These are phyloP conservation scores for Xylariaceae sp. DNA, from an alignment of 2,329 filamentous ascomycete genomes.

Conservation along the genomic window DNA sequence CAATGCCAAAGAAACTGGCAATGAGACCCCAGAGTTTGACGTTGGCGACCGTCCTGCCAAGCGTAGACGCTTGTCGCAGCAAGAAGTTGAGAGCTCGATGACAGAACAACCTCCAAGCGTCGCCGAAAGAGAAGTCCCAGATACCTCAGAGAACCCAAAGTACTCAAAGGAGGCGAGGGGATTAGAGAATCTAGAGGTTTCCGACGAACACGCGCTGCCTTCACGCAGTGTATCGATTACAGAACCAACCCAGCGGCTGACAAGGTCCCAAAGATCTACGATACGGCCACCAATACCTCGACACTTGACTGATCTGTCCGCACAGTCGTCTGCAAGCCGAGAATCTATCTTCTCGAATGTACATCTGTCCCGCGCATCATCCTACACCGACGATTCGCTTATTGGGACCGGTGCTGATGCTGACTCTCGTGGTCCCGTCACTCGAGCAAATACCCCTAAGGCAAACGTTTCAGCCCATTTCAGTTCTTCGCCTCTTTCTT, in stretches of 20 bases:
- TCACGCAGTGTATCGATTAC: no score
- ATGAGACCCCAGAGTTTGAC: conserved; percentile 18
- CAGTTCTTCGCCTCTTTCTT: conserved; percentile 54
- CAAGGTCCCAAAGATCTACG: conserved; percentile 3
- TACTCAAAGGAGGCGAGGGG: no score
- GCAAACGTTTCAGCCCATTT: conserved; percentile 17
- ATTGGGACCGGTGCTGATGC: conserved; percentile 1
- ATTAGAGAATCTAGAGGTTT: no score
- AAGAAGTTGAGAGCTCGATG: conserved; percentile 2
- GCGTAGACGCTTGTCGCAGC: conserved; percentile 18
- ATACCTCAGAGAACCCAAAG: neutral
- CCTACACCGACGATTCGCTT: conserved; percentile 23
- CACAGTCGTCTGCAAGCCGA: conserved; percentile 18
- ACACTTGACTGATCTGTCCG: conserved; percentile 19
- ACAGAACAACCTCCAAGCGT: conserved; percentile 1
- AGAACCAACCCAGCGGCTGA: no score
- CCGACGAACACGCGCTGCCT: no score
- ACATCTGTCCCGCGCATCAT: conserved; percentile 19
- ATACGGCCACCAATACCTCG: conserved; percentile 19
- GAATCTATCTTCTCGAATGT: conserved; percentile 21
- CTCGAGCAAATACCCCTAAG: conserved; percentile 20
- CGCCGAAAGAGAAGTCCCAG: neutral
- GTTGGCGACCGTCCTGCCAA: conserved; percentile 24
- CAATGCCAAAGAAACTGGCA: conserved; percentile 20
- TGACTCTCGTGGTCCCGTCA: conserved; percentile 6